Base-by-base conservation (phyloP, 805 yeast genomes). In the Metschnikowia santaceciliae region DNA sequence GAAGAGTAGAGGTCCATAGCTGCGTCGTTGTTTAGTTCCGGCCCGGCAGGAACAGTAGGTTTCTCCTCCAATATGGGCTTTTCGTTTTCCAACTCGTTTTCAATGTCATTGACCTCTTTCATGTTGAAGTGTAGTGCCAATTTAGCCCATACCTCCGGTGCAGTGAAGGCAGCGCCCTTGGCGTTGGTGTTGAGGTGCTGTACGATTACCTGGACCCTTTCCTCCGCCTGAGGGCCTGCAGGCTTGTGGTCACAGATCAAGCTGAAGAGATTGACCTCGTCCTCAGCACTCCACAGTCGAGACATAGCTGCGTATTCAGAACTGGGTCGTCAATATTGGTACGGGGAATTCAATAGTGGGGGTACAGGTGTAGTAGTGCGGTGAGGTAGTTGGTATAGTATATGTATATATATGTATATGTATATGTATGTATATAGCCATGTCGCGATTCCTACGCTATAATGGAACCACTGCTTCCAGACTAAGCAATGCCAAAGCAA, bases 211-310 rank as follows among this genome's bases (percentile, higher is more conserved):
- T 63, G 64, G 69, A 79, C 65, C 53, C 78, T 71, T 58, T 70
- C 68, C 50, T 76, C 74, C 48, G 73, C 76, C 48, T 71, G 60
- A 32, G 63, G 61, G 1, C 95, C 95, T 0, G 83, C 84, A 0
- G 94, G 94, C 62, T 83, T 84, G 68, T 73, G 76, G 58, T 79
- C 82, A 56, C 89, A 81, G 1, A 84, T 73, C 46, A 87, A 79
- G 49, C 79, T 70, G 57, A 85, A 78, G 23, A 87, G 73, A 53
- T 75, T 72, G 33, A 81, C 79, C 60, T 87, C 91, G 51, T 84
- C 86, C 41, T 79, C 82, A 2, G 75, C 61, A 14, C 74, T 68
- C 92, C 94, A 87, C 38, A 30, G 30, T 20, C 46, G 46, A 20
- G 46, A 33, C 46, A 42, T 42, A 15, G 43, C 34, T 5, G 34